Conservation (phyloP, 192 early-diverging fungal species). For the Rhizophagus prolifer region DNA sequence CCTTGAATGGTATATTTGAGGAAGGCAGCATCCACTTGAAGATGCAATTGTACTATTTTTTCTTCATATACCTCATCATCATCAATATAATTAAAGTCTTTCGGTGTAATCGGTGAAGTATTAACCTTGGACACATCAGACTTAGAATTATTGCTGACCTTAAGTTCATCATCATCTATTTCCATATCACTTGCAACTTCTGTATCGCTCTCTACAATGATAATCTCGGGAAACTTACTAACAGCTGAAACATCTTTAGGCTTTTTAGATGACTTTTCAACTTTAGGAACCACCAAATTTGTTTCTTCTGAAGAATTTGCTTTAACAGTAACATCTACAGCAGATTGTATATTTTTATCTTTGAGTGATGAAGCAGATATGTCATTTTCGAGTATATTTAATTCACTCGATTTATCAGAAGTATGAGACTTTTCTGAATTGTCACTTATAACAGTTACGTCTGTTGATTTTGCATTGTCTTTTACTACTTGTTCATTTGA, state of each 20-base stretch:
- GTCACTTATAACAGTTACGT: background rate
- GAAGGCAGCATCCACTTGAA: background rate
- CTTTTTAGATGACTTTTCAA: background rate
- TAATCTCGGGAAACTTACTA: background rate
- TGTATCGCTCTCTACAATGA: background rate
- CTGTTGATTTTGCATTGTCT: background rate
- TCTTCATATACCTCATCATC: background rate
- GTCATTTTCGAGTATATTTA: background rate
- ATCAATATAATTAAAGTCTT: background rate
- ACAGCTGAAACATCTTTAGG: background rate
- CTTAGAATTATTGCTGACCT: background rate
- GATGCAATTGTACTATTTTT: background rate
- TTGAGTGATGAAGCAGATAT: background rate
- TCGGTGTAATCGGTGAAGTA: no score
- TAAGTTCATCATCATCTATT: background rate
- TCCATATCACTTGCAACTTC: background rate
- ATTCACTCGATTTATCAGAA: background rate
- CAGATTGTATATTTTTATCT: background rate
- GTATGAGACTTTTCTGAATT: background rate
- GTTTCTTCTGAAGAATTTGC: background rate
- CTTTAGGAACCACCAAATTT: background rate
- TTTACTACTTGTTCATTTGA: background rate
- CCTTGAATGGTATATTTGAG: background rate
- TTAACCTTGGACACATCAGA: background rate
- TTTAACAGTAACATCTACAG: background rate